Base-by-base conservation (phyloP, 306 rosid genomes). In the Pterocarpus santalinus region DNA sequence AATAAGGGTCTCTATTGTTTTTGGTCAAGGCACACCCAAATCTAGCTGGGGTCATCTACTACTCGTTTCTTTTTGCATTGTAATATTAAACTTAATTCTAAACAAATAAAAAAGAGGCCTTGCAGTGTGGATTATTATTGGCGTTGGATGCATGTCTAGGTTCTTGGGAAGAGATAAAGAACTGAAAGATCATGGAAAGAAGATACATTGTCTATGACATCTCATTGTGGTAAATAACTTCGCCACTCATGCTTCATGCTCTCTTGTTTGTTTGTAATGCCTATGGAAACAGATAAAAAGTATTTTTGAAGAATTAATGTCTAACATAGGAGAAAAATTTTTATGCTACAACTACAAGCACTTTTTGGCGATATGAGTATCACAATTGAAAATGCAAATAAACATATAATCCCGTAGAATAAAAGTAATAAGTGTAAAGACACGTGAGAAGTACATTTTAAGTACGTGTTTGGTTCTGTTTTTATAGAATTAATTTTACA, bases 1-100 rank as follows among this genome's bases (percentile, higher is more conserved):
- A 84, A 86, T 82, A 76, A 82, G 58, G 44, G 76, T 75, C 72
- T 70, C 73, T 69, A n/a, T 77, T 72, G 77, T 53, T 14, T 80
- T 87, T 79, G 93, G 93, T 90, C 94, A 86, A 90, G 86, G 75
- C 86, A 87, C 83, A 87, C 83, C 87, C 68, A 82, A 83, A 78
- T 86, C 92, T 86, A 76, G 81, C 89, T 83, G 65, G 76, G 85
- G 80, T 79, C 69, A 79, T 72, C 73, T 71, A 79, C 74, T 65
- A 79, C 70, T 69, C 87, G 68, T 81, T 34, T 78, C 17, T 73
- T 75, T 78, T 82, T 62, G 43, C 49, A n/a, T 74, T 16, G 32
- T 28, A n/a, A 32, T 51, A 65, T 52, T 55, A 28, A 55, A 79
- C 17, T 78, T 74, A 34, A 78, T 49, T 36, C 10, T 4, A 30